A percentile compares a stretch with the other conserved stretches of the same genome.
These are phyloP conservation scores for Aureobasidium lini DNA, from an alignment of 2,329 filamentous ascomycete species.

Conservation along the genomic window DNA sequence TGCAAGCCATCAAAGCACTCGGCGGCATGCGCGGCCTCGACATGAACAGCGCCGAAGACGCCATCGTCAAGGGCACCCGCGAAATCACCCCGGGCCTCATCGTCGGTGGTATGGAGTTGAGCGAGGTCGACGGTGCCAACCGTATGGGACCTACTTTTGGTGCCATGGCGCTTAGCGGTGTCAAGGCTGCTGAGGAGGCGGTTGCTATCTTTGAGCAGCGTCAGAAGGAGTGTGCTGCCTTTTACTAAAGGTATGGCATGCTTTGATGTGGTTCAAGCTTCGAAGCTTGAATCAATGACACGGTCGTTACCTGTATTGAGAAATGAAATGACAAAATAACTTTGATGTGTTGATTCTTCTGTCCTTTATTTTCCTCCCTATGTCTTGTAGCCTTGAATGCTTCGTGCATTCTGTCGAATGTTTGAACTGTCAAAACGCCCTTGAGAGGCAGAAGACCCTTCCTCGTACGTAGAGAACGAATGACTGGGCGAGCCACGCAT, in stretches of 20 bases:
- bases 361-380: no score
- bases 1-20: constrained; percentile 74
- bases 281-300: background rate
- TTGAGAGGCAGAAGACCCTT: no score
- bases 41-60: constrained; percentile 86
- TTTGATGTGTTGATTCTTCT: background rate
- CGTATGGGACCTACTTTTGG: constrained; percentile 87
- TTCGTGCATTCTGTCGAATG: no score
- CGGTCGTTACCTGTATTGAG: background rate
- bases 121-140: constrained; percentile 79
- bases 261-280: background rate
- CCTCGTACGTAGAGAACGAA: no score
- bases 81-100: constrained; percentile 84
- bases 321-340: background rate
- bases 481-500: no score
- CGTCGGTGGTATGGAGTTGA: constrained; percentile 91
- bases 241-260: background rate
- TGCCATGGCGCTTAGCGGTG: constrained; percentile 78
- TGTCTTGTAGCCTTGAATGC: no score
- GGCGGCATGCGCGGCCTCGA: constrained; percentile 90
- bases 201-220: constrained; percentile 69
- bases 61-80: constrained; percentile 84
- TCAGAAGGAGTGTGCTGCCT: constrained; percentile 59
- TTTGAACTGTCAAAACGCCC: no score
- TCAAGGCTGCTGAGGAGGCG: constrained; percentile 86